Base-by-base conservation (phyloP, 1,139 yeast genomes). In the Hyphopichia buzzinii region DNA sequence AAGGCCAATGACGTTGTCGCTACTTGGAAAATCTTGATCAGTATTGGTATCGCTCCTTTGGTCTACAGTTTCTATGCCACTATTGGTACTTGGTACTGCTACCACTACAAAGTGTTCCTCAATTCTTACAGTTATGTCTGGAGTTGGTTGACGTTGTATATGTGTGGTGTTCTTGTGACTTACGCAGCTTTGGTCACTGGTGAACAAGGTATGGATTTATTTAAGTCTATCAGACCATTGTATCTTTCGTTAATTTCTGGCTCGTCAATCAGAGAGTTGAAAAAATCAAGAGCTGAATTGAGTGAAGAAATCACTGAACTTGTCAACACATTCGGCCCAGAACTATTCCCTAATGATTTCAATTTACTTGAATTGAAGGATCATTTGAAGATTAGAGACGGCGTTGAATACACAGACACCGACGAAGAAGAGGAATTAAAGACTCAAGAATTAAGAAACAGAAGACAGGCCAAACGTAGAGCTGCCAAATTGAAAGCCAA, bases 1-100 rank as follows among this genome's bases (percentile, higher is more conserved):
- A 79, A 81, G 51, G 98, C 96, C 17, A 82, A 83, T 40, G 98
- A 92, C 59, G 97, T 92, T 19, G 74, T 89, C 40, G 96, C 97
- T 1, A 89, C 97, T 2, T 89, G 98, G 98, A 92, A 92, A 59
- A 81, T 92, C 30, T 70, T 92, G 46, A 90, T 92, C 31, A 81
- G 92, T 26, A 75, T 92, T 78, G 95, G 92, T 6, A 67, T 87
- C 40, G 94, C 97, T 0, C 98, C 98, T 2, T 59, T 88, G 26
- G 67, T 92, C 26, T 92, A 90, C 63, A 77, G 81, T 31, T 70
- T 84, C 41, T 92, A 92, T 59, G 89, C 97, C 0, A 54, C 81
- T 5, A 47, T 86, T 29, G 84, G 87, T 17, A 76, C 87, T 11
- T 69, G 65, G 54, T 57, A 77, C 43, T 64, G 72, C 38, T 65